Evolutionary conservation across 2,329 filamentous ascomycete genomes (phyloP).

Genomic region (Ophiostoma piceae): DNA sequence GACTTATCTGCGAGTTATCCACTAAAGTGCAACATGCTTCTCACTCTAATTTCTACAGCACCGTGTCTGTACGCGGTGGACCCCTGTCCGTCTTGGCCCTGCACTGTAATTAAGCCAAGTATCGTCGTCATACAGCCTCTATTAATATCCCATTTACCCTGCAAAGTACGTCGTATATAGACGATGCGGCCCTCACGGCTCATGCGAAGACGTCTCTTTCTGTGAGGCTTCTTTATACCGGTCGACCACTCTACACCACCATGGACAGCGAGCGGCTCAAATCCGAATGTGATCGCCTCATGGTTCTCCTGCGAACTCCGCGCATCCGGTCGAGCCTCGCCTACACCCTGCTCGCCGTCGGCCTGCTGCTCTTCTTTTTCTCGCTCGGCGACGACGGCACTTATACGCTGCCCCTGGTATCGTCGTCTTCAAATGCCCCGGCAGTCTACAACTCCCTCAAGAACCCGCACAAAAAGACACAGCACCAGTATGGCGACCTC

Average conservation of each 20-base stretch:
- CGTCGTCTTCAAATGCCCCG: background rate
- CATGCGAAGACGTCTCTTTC: background rate
- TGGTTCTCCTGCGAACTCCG: background rate
- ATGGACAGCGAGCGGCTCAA: background rate
- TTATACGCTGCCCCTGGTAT: background rate
- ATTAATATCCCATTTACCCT: background rate
- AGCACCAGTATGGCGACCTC: constrained; percentile 32
- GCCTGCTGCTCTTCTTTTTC: background rate
- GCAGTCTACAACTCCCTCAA: background rate
- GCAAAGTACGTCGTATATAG: background rate
- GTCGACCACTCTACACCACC: background rate
- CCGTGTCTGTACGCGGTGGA: background rate
- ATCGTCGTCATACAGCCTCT: background rate
- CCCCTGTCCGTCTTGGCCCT: constrained; percentile 1
- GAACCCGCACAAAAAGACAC: background rate
- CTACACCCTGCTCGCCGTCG: background rate
- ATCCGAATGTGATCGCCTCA: background rate
- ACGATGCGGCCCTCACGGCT: background rate
- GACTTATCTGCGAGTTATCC: background rate
- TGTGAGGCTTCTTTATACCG: background rate
- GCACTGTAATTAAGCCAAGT: background rate
- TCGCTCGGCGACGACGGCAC: background rate
- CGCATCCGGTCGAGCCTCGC: background rate
- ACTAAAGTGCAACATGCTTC: constrained; percentile 1
- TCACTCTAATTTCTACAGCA: background rate